Evolutionary conservation across 805 yeast species (phyloP), one percentile per base, ranked within the genome.

Genomic region (Yarrowia sp.): DNA sequence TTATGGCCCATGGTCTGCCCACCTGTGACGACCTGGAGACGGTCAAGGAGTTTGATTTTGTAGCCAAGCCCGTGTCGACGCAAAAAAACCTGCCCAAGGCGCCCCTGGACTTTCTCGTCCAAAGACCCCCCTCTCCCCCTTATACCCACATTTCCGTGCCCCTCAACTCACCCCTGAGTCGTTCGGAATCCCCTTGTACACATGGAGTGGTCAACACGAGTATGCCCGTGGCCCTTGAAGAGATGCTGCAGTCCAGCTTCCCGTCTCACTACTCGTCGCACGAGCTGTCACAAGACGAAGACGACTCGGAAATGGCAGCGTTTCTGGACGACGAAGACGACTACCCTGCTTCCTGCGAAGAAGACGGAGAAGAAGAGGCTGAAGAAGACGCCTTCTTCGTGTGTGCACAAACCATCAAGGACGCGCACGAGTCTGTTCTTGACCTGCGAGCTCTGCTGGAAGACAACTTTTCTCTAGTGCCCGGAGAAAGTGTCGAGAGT

Each of bases 51-150:
- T 54, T 38, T 28, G 61, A 54, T 26, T 54, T 54, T n/a, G 3
- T 10, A 14, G 36, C 1, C 24, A 17, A 38, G 24, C 43, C 43
- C 2, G 19, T 12, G 12, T 8, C 24, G 1, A 7, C 33, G 16
- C 54, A 48, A 14, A 22, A 22, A 12, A 51, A 35, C 43, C 26
- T 54, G 19, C 61, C 61, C 26, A 54, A 54, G 26, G 46, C 61
- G 2, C 61, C 61, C 11, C 38, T 35, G 12, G 61, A 54, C 11
- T 54, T 54, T 14, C 35, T 54, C 33, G 24, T 36, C 21, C n/a
- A 36, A 16, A 6, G 61, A 12, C 61, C 61, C 19, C 61, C 61
- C 11, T 54, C 61, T 35, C 61, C 61, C 4, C 61, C 61, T 3
- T 54, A 54, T 12, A 8, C 19, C 6, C 33, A 17, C n/a, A 33